Percentiles rank a stretch among this genome's conserved stretches.
Conservation (phyloP, 805 yeast genomes). For the Lipomyces yamadae region DNA sequence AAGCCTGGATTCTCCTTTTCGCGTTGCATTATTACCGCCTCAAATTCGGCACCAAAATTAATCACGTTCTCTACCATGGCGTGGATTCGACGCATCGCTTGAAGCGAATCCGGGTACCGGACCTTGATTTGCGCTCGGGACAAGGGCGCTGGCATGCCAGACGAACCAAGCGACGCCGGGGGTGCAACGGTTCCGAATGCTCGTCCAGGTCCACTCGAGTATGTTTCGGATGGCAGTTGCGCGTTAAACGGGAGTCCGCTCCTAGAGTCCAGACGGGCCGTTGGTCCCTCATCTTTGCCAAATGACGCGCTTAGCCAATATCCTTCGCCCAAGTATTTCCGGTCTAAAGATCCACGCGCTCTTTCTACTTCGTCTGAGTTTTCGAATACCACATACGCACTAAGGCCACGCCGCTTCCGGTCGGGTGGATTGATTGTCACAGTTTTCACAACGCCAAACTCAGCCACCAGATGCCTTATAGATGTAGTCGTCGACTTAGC, state of each 20-base stretch:
- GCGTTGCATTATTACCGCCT: slow-evolving; percentile 38
- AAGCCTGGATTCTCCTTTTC: slow-evolving; percentile 38
- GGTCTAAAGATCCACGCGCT: slow-evolving; percentile 22
- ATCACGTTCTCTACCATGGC: slow-evolving; percentile 40
- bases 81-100: slow-evolving; percentile 35
- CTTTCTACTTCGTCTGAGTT: slow-evolving; percentile 21
- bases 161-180: slow-evolving; percentile 17
- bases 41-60: slow-evolving; percentile 41
- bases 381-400: slow-evolving; percentile 21
- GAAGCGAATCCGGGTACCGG: slow-evolving; percentile 28
- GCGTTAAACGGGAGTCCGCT: slow-evolving; percentile 31
- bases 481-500: background rate
- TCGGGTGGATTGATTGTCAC: slow-evolving; percentile 24
- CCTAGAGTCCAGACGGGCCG: slow-evolving; percentile 12
- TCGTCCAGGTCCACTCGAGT: background rate
- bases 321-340: slow-evolving; percentile 34
- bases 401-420: slow-evolving; percentile 22
- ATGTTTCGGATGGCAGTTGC: background rate
- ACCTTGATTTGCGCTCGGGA: slow-evolving; percentile 19
- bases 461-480: slow-evolving; percentile 14
- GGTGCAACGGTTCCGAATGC: slow-evolving; percentile 19
- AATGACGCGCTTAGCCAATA: slow-evolving; percentile 27
- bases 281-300: slow-evolving; percentile 22
- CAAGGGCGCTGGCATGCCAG: background rate
- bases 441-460: slow-evolving; percentile 4